Base-by-base conservation (phyloP, 768 basidiomycete genomes). In the Hemileccinum impolitum region DNA sequence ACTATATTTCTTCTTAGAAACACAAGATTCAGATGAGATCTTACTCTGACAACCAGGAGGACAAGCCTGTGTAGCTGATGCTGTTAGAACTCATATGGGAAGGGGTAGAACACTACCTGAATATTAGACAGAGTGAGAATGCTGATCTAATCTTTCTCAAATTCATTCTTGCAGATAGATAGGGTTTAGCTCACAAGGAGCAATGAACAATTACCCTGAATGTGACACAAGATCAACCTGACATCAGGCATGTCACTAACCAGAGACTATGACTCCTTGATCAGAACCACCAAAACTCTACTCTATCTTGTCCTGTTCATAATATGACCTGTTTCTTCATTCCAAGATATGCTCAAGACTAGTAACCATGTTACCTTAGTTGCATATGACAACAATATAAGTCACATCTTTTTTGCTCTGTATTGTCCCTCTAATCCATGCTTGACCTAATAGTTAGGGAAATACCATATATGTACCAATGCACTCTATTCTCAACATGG, bases 191-290 rank as follows among this genome's bases (percentile, higher is more conserved):
- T 2, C 3, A 26, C 1, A 17, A 23, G 0, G 18, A 43, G 7
- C 49, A 51, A 23, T 0, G 5, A 1, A 5, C 7, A 3, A 31
- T 54, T 9, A 51, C 13, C 1, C 21, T 54, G 2, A 54, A 54
- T 13, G 7, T 30, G 2, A 3, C 1, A 0, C 52, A 53, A 19
- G 48, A 28, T 2, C 18, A 23, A 8, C 14, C 26, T 2, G 19
- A 14, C 18, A 52, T 28, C 1, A 1, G 3, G 3, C 13, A 13
- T 2, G 5, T 43, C 13, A 34, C 2, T 3, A 0, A 48, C 51
- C 17, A 4, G 26, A 0, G 37, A 55, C 26, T 53, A 21, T 14
- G 40, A 55, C n/a, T 55, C 47, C 0, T 26, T 55, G 21, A 53
- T 55, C 1, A 47, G 51, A 26, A 45, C 35, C 12, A 47, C 54